Base-by-base conservation (phyloP, 2,329 filamentous ascomycete species). In the Cladosporium sp. region DNA sequence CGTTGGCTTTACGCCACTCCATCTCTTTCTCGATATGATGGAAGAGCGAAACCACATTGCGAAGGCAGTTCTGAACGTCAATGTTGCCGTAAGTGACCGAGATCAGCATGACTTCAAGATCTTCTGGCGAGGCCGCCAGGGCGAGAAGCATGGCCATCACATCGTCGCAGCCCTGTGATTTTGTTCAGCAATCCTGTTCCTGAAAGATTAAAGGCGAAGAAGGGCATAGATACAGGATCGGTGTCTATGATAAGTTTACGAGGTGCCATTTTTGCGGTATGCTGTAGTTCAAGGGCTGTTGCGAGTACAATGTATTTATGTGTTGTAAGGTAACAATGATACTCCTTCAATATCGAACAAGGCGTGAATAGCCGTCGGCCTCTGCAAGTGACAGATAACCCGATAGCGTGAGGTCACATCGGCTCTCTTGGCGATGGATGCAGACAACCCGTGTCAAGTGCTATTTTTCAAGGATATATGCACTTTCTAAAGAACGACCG, bases 71-170 rank as follows among this genome's bases (percentile, higher is more conserved):
- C 55, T 90, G 78, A 13, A 95, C 82, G 58, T 91, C 83, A 18
- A 97, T 88, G 65, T 98, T 98, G 50, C 93, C 93, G 68, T 93
- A 96, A 1, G 91, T 95, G 53, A 96, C 78, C 1, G 90, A 95
- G 50, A 98, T 77, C 68, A 97, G 78, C 40, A 87, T 69, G 30
- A 97, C 75, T 67, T 97, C 88, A 18, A 97, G 76, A 64, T 97
- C 92, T 59, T 95, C 86, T 0, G 86, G 79, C 19, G 80, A 82
- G 29, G 88, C 84, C 47, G 89, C 86, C 53, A 97, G 80, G 3
- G 93, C 91, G 43, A 97, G 77, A 29, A 98, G 77, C 67, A 97
- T 79, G 39, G 90, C 92, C 54, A 97, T 77, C 48, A 93, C 78
- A 77, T 98, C 93, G 71, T 98, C 93, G 59, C 93, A 86, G 55